Evolutionary conservation across 2,329 filamentous ascomycete species (phyloP).

Genomic region (Xylaria sp.): DNA sequence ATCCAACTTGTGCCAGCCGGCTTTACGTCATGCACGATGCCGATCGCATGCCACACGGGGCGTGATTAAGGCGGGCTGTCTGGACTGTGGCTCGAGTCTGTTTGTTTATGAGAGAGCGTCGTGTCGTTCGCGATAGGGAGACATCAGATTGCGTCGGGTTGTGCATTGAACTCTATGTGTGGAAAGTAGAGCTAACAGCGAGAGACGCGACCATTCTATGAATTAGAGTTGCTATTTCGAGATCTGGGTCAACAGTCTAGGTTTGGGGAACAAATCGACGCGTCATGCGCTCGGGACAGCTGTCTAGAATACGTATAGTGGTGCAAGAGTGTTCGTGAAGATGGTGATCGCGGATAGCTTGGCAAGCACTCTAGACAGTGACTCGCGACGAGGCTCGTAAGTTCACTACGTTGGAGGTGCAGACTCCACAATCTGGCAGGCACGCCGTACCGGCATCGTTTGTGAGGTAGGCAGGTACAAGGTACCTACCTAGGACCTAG

Average conservation of each 20-base stretch:
- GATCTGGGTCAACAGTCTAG: neutral
- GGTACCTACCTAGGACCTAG: neutral
- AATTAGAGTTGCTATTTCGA: neutral
- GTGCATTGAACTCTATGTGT: conserved; percentile 25
- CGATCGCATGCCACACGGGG: conserved; percentile 27
- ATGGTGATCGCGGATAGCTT: conserved; percentile 29
- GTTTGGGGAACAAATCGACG: conserved; percentile 33
- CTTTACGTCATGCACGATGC: conserved; percentile 42
- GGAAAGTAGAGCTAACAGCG: conserved; percentile 1
- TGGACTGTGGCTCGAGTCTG: neutral
- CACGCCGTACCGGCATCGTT: neutral
- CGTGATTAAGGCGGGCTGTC: conserved; percentile 4
- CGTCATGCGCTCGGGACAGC: conserved; percentile 33
- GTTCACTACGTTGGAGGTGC: neutral
- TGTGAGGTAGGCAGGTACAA: neutral
- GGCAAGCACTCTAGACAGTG: neutral
- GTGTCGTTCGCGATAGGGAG: conserved; percentile 21
- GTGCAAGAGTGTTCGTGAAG: conserved; percentile 9
- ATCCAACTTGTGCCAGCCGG: conserved; percentile 38
- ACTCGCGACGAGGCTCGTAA: conserved; percentile 14
- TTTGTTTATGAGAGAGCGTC: conserved; percentile 17
- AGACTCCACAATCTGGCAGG: conserved; percentile 7
- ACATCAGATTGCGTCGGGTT: conserved; percentile 26
- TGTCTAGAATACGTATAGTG: conserved; percentile 16
- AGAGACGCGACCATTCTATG: conserved; percentile 35